A percentile compares a stretch with the other conserved stretches of the same genome.
Conservation (phyloP, 2,329 filamentous ascomycete genomes). For the Curvularia sp. region DNA sequence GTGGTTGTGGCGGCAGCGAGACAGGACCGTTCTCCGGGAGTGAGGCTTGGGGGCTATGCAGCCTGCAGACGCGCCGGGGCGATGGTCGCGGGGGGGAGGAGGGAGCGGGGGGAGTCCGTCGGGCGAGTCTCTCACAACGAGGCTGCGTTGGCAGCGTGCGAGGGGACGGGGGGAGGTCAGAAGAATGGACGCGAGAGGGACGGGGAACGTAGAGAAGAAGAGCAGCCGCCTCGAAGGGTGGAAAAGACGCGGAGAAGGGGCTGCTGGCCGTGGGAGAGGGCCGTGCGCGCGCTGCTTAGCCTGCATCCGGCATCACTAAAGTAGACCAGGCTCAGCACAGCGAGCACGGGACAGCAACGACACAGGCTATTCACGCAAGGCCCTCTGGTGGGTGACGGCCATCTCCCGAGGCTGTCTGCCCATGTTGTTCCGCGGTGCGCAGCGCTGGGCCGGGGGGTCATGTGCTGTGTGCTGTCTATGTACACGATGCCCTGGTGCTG, state of each 20-base stretch:
- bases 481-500: too few relatives aligned
- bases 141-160: constrained; percentile 32
- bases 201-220: constrained; percentile 28
- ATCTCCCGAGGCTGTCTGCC: not conserved
- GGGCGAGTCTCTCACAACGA: constrained; percentile 22
- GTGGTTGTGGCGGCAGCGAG: constrained; percentile 23
- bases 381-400: too few relatives aligned
- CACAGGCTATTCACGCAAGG: not conserved
- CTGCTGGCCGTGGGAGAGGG: constrained; percentile 19
- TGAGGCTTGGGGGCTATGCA: constrained; percentile 21
- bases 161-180: constrained; percentile 23
- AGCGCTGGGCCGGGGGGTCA: not conserved
- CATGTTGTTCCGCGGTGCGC: constrained; percentile 4
- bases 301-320: constrained; percentile 9
- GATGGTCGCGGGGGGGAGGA: constrained; percentile 12
- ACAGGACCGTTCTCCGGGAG: constrained; percentile 31
- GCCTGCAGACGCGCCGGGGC: constrained; percentile 26
- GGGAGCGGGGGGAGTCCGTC: not conserved
- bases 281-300: constrained; percentile 21
- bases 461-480: too few relatives aligned
- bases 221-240: constrained; percentile 33
- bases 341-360: constrained; percentile 17
- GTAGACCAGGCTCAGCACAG: constrained; percentile 8
- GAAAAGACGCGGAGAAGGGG: constrained; percentile 36
- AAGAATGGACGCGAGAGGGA: constrained; percentile 31